A percentile compares a stretch with the other conserved stretches of the same genome.
Conservation (phyloP, 805 yeast genomes). For the Barnettozyma botsteinii region DNA sequence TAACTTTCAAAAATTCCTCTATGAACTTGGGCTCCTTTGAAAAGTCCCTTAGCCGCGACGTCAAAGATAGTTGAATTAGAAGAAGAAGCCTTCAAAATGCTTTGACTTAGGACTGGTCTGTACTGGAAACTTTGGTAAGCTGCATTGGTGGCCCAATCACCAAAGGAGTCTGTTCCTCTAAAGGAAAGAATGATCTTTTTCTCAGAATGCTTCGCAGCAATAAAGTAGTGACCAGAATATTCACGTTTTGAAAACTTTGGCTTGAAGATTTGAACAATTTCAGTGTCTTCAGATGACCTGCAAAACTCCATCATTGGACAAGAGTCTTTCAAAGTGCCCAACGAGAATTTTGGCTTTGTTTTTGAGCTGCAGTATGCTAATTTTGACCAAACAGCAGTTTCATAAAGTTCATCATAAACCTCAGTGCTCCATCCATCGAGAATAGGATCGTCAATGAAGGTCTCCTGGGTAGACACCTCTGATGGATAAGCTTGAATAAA, state of each 20-base stretch:
- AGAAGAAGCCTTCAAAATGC: neutral
- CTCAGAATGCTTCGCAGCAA: constrained; percentile 1
- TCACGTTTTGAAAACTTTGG: neutral
- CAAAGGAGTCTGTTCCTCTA: constrained; percentile 5
- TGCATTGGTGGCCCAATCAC: constrained; percentile 7
- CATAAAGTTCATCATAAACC: constrained; percentile 12
- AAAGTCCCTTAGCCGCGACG: too few species aligned
- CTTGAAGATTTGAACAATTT: neutral
- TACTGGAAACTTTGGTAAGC: constrained; percentile 2
- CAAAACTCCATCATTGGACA: constrained; percentile 16
- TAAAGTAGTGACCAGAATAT: constrained; percentile 10
- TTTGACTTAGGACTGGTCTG: neutral
- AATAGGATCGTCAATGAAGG: neutral
- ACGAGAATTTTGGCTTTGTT: neutral
- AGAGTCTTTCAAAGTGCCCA: constrained; percentile 10
- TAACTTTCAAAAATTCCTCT: neutral
- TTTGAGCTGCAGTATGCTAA: constrained; percentile 19
- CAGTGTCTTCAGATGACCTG: neutral
- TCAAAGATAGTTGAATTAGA: too few species aligned
- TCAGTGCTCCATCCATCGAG: constrained; percentile 1
- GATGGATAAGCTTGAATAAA: neutral
- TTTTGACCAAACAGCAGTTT: constrained; percentile 17
- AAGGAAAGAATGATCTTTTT: constrained; percentile 1
- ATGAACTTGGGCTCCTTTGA: neutral
- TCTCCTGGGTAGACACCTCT: neutral